These are phyloP conservation scores for Leucosporidium scottii DNA, from an alignment of 768 basidiomycete species.

Conservation along the genomic window DNA sequence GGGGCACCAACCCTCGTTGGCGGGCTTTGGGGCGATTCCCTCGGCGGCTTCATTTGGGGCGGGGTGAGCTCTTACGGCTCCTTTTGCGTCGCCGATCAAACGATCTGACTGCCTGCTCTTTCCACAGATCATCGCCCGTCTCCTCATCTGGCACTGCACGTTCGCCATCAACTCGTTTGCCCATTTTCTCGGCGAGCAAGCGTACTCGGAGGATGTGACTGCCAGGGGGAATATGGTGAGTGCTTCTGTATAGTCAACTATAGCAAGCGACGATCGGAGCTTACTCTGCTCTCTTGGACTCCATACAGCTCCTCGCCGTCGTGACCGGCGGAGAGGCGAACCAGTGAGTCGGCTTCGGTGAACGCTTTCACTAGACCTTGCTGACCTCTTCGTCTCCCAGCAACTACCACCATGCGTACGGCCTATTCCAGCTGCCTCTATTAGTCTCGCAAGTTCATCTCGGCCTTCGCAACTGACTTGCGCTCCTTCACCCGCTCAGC, in stretches of 20 bases:
- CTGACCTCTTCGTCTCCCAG: neutral
- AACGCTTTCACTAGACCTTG: neutral
- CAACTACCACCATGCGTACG: slow-evolving; percentile 52
- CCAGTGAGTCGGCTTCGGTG: neutral
- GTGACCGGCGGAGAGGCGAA: slow-evolving; percentile 63
- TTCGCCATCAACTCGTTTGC: slow-evolving; percentile 73
- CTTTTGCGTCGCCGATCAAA: slow-evolving; percentile 31
- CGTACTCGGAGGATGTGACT: slow-evolving; percentile 71
- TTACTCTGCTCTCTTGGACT: neutral
- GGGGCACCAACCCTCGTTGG: slow-evolving; percentile 56
- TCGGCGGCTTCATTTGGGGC: slow-evolving; percentile 64
- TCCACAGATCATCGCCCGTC: neutral
- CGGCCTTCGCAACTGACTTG: no score
- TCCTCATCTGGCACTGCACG: slow-evolving; percentile 57
- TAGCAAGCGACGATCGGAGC: neutral
- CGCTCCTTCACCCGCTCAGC: no score
- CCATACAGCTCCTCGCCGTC: slow-evolving; percentile 56
- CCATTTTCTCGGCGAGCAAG: slow-evolving; percentile 74
- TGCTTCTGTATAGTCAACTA: neutral
- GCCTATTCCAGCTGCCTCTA: no score
- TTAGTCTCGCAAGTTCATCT: no score
- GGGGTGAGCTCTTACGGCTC: slow-evolving; percentile 60
- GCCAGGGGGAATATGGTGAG: slow-evolving; percentile 65
- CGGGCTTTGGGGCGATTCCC: slow-evolving; percentile 55
- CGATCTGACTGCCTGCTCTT: neutral